A percentile compares a stretch with the other conserved stretches of the same genome.
phyloP scores from a whole-genome alignment of 2,329 filamentous ascomycete species.

The Diaporthe aspalathi region DNA sequence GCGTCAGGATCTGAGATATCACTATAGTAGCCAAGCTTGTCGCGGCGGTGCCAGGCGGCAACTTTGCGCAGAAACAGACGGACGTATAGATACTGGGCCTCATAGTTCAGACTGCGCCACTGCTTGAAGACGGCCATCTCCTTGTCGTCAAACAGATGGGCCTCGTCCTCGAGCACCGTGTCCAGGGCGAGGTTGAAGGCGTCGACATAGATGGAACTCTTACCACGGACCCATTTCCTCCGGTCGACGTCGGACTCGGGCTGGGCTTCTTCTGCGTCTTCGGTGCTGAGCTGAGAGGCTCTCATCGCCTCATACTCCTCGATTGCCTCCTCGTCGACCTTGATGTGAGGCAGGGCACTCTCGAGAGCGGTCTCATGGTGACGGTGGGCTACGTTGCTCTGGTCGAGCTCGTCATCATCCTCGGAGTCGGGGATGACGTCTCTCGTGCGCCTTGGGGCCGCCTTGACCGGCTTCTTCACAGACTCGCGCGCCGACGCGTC shows the following conservation, averaged over 20 bases:
- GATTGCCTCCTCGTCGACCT: slow-evolving; percentile 77
- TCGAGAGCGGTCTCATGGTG: slow-evolving; percentile 72
- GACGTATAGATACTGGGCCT: slow-evolving; percentile 94
- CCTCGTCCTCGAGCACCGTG: slow-evolving; percentile 89
- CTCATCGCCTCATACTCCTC: slow-evolving; percentile 81
- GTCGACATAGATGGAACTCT: slow-evolving; percentile 94
- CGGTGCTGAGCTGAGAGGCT: slow-evolving; percentile 60
- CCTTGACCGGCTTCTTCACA: not conserved
- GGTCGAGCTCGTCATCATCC: slow-evolving; percentile 41
- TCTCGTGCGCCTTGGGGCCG: not conserved
- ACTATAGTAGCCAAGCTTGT: slow-evolving; percentile 80
- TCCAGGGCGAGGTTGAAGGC: slow-evolving; percentile 94
- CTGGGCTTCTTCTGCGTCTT: slow-evolving; percentile 61
- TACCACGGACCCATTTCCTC: slow-evolving; percentile 76
- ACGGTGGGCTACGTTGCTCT: slow-evolving; percentile 24
- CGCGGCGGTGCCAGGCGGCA: slow-evolving; percentile 88
- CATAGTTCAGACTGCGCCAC: slow-evolving; percentile 81
- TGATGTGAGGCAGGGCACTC: slow-evolving; percentile 74
- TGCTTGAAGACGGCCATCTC: slow-evolving; percentile 81
- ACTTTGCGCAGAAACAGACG: slow-evolving; percentile 93
- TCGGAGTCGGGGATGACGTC: slow-evolving; percentile 42
- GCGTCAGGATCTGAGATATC: slow-evolving; percentile 81
- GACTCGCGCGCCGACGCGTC: slow-evolving; percentile 34
- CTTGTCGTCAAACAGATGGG: slow-evolving; percentile 84
- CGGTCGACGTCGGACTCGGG: slow-evolving; percentile 52